Evolutionary conservation across 2,329 filamentous ascomycete genomes (phyloP).

Genomic region (Diaporthe eres): DNA sequence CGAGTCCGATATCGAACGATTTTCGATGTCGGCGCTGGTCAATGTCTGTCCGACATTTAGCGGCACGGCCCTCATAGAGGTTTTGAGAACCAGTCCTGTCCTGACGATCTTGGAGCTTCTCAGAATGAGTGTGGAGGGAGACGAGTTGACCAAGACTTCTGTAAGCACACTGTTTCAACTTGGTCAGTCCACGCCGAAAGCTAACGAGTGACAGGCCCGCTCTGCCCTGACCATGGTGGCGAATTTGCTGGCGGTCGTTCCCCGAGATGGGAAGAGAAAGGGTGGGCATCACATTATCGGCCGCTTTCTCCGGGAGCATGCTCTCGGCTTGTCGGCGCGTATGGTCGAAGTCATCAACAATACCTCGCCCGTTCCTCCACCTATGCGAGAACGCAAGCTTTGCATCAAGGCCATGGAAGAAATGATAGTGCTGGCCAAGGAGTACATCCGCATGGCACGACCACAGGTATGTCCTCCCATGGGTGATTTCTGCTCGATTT

Average conservation of each 20-base stretch:
- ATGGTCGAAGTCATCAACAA: slow-evolving; percentile 87
- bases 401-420: slow-evolving; percentile 89
- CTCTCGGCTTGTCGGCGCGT: slow-evolving; percentile 87
- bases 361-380: slow-evolving; percentile 64
- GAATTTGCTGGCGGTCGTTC: slow-evolving; percentile 45
- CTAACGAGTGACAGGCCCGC: slow-evolving; percentile 59
- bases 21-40: slow-evolving; percentile 77
- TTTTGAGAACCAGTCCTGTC: slow-evolving; percentile 83
- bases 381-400: slow-evolving; percentile 78
- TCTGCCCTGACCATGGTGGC: slow-evolving; percentile 64
- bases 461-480: slow-evolving; percentile 74
- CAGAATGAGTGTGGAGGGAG: slow-evolving; percentile 80
- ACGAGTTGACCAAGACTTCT: slow-evolving; percentile 67
- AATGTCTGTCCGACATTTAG: slow-evolving; percentile 80
- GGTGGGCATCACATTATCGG: slow-evolving; percentile 69
- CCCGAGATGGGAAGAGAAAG: slow-evolving; percentile 62
- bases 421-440: slow-evolving; percentile 83
- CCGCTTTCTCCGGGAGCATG: slow-evolving; percentile 84
- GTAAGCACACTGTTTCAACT: slow-evolving; percentile 60
- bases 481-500: not conserved
- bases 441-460: slow-evolving; percentile 81
- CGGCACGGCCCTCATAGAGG: slow-evolving; percentile 73
- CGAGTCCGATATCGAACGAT: slow-evolving; percentile 69
- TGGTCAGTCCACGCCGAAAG: slow-evolving; percentile 32
- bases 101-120: slow-evolving; percentile 85